Conservation (phyloP, 768 basidiomycete genomes). For the Podaxis rugospora region DNA sequence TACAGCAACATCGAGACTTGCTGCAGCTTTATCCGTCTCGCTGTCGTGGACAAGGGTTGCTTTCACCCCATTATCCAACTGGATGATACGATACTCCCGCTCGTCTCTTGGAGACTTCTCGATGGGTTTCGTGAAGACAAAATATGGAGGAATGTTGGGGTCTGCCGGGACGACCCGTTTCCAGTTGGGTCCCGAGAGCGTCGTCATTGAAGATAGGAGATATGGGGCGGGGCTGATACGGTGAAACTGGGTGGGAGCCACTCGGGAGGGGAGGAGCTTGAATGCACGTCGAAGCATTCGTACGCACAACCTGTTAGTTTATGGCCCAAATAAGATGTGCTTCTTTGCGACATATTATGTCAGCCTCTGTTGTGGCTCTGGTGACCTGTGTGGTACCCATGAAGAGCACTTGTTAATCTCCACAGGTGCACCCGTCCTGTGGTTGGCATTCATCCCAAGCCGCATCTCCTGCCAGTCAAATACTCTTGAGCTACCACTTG, state of each 20-base stretch:
- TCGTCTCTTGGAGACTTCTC: conserved; percentile 75
- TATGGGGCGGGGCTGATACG: neutral
- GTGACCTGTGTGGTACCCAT: conserved; percentile 5
- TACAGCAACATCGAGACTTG: conserved; percentile 90
- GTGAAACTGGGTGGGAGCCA: neutral
- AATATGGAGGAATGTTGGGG: conserved; percentile 37
- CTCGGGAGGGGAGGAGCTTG: neutral
- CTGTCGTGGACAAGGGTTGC: conserved; percentile 80
- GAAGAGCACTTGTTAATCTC: neutral
- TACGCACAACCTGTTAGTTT: neutral
- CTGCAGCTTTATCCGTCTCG: conserved; percentile 90
- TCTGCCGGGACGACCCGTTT: conserved; percentile 23
- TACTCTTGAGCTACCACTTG: neutral
- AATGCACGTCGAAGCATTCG: neutral
- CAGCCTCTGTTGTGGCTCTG: neutral
- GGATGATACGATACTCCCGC: conserved; percentile 75
- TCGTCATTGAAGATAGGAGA: neutral
- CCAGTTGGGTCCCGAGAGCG: conserved; percentile 26
- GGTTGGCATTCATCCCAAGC: neutral
- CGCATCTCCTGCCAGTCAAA: neutral
- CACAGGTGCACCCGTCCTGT: neutral
- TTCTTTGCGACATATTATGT: neutral
- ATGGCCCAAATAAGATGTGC: neutral
- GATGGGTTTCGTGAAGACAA: conserved; percentile 54
- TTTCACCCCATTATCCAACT: conserved; percentile 86